Base-by-base conservation (phyloP, 495 filamentous ascomycete species). In the Aspergillus sclerotiicarbonarius region DNA sequence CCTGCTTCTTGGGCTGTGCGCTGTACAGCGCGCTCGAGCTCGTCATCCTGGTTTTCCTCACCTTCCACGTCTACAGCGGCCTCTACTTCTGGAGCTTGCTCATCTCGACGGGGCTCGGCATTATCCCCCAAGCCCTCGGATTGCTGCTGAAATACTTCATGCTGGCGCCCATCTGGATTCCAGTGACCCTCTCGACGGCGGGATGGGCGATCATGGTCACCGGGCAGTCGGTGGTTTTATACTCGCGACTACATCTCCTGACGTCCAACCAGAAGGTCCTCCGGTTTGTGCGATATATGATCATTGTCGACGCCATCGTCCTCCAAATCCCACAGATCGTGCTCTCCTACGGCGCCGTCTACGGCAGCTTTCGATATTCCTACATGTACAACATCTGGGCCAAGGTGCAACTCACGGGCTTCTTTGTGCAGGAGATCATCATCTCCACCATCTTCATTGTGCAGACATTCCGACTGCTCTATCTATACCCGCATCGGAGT, bases 131-230 rank as follows among this genome's bases (percentile, higher is more conserved):
- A 52, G 66, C 71, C 5, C 33, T 83, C 16, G 84, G 81, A 6
- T 79, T 80, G 56, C 60, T 85, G 18, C 65, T 84, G 47, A 80
- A 80, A 56, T 80, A 76, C 59, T 81, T 81, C 56, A 63, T 68
- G 25, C 50, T 73, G n/a, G 67, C 57, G 8, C 67, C 60, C 7
- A 53, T 59, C 32, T 59, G 67, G 58, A 29, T 70, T 8, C 58
- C 69, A 8, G 56, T 73, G 10, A 67, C 69, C 5, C 51, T 80
- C 0, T 35, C 71, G 29, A 69, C 71, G 20, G 51, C 79, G 6
- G 82, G 83, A 6, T 87, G 81, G 81, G 73, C 69, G 25, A 37
- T 57, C 16, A 82, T 84, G 80, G 77, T 87, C 0, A 81, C 80
- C 0, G 80, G 79, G 9, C 82, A 84, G 65, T 80, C 55, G n/a